phyloP scores from a whole-genome alignment of 2,329 filamentous ascomycete genomes.

The Xylaria sp. region DNA sequence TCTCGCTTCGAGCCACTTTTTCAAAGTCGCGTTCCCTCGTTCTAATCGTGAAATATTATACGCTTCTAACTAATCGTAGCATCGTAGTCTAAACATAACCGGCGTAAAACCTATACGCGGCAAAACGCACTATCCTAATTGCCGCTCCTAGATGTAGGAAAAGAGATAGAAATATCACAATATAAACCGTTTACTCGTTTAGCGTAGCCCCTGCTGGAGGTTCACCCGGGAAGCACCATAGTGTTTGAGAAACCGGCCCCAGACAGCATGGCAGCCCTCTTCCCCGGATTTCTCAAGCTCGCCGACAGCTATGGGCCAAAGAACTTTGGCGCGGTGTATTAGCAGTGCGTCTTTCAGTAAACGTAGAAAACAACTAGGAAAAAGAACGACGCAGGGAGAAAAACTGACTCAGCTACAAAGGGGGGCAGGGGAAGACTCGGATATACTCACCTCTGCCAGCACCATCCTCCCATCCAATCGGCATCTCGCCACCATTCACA shows the following conservation, averaged over 20 bases:
- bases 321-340: background rate
- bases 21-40: too few species aligned
- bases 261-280: conserved; percentile 18
- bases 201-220: conserved; percentile 2
- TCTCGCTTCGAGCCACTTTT: too few species aligned
- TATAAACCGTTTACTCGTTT: background rate
- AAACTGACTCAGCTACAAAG: background rate
- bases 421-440: background rate
- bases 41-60: too few species aligned
- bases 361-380: background rate
- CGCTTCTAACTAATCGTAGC: too few species aligned
- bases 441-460: conserved; percentile 18
- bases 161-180: background rate
- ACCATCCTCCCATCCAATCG: conserved; percentile 23
- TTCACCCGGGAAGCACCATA: conserved; percentile 19
- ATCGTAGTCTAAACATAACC: too few species aligned
- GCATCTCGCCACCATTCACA: background rate
- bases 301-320: conserved; percentile 24
- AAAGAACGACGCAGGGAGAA: background rate
- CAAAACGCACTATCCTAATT: background rate
- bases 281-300: conserved; percentile 13
- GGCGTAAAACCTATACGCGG: too few species aligned
- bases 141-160: background rate
- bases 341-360: background rate
- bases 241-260: conserved; percentile 23